A percentile compares a stretch with the other conserved stretches of the same genome.
phyloP scores from a whole-genome alignment of 257 asterid species.

The Nicotiana attenuata region DNA sequence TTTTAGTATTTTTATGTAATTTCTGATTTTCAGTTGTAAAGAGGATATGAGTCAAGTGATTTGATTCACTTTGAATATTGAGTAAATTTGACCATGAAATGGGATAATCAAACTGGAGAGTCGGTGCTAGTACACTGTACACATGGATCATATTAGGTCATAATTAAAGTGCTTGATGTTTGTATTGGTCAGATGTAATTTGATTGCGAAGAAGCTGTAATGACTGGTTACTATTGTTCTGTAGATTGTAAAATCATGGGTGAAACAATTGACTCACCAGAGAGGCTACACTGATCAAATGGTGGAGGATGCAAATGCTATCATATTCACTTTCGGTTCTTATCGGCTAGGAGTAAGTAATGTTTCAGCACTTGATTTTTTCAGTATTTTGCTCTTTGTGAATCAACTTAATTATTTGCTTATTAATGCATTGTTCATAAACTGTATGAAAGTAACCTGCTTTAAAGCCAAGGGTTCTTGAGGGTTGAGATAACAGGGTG shows the following conservation, averaged over 20 bases:
- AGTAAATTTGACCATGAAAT: not conserved
- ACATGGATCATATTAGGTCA: not conserved
- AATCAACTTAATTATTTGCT: not conserved
- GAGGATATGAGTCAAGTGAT: not conserved
- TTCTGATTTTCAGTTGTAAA: not conserved
- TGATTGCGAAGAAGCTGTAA: slow-evolving; percentile 1
- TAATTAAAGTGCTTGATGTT: not conserved
- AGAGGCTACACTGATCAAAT: slow-evolving; percentile 36
- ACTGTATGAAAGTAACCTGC: not conserved
- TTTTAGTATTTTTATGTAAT: not conserved
- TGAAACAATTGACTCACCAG: slow-evolving; percentile 34
- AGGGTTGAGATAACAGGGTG: not conserved
- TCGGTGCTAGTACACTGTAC: too few relatives aligned
- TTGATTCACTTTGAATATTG: not conserved
- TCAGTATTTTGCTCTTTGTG: not conserved
- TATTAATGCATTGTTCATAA: not conserved
- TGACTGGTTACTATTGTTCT: not conserved
- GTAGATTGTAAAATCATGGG: slow-evolving; percentile 41
- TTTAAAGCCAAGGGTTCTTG: not conserved
- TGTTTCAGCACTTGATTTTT: slow-evolving; percentile 1
- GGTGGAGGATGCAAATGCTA: slow-evolving; percentile 43
- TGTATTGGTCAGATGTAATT: slow-evolving; percentile 22
- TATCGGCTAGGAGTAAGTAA: slow-evolving; percentile 25
- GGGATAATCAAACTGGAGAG: not conserved
- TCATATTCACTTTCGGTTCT: slow-evolving; percentile 43